Percentiles rank a stretch among this genome's conserved stretches.
These are phyloP conservation scores for Cladophialophora chaetospira DNA, from an alignment of 2,329 filamentous ascomycete genomes.

Conservation along the genomic window DNA sequence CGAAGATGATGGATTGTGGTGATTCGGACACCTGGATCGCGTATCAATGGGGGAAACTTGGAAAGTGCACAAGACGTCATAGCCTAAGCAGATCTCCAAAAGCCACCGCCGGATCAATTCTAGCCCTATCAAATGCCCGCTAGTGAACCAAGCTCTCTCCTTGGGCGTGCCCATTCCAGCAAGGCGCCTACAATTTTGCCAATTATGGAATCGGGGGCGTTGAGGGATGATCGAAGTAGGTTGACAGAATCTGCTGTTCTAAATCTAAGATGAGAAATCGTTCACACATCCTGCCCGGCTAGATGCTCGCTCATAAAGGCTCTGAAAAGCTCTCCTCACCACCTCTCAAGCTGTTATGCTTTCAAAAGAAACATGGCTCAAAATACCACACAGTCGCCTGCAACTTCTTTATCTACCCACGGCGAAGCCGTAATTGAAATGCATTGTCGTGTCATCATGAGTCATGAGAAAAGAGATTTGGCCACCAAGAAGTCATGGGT, in stretches of 20 bases:
- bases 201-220: too few species aligned
- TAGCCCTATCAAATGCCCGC: background rate
- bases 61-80: slow-evolving; percentile 8
- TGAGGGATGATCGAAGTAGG: too few species aligned
- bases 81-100: background rate
- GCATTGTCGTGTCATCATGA: slow-evolving; percentile 18
- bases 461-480: slow-evolving; percentile 11
- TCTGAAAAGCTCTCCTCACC: slow-evolving; percentile 13
- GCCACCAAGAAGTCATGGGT: slow-evolving; percentile 5
- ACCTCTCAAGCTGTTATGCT: slow-evolving; percentile 22
- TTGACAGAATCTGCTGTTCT: slow-evolving; percentile 15
- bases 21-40: too few species aligned
- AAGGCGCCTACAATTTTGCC: too few species aligned
- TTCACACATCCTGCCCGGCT: slow-evolving; percentile 25
- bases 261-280: slow-evolving; percentile 19
- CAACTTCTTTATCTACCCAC: slow-evolving; percentile 23
- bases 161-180: background rate
- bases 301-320: background rate
- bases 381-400: slow-evolving; percentile 27
- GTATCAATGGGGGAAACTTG: background rate
- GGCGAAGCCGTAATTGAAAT: slow-evolving; percentile 15
- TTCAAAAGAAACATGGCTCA: slow-evolving; percentile 16
- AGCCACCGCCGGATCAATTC: slow-evolving; percentile 10
- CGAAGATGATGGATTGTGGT: background rate
- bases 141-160: background rate